These are phyloP conservation scores for Taiwanofungus camphoratus DNA, from an alignment of 1,284 basidiomycete genomes.

Conservation along the genomic window DNA sequence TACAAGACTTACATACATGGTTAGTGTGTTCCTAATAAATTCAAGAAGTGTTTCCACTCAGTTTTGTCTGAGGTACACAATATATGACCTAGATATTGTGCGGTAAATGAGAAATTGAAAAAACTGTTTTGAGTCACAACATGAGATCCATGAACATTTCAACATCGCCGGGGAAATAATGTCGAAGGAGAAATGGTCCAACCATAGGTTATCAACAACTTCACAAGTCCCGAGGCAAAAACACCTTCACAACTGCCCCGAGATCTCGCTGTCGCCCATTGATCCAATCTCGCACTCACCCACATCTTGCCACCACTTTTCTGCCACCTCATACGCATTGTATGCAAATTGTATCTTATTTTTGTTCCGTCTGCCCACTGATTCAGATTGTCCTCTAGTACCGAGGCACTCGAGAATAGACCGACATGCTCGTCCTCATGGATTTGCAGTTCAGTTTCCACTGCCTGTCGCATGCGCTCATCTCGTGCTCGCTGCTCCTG, in stretches of 20 bases:
- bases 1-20: too few relatives aligned
- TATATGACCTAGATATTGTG: too few relatives aligned
- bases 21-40: too few relatives aligned
- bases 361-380: slow-evolving; percentile 44
- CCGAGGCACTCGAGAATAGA: slow-evolving; percentile 10
- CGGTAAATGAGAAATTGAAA: too few relatives aligned
- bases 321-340: slow-evolving; percentile 41
- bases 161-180: too few relatives aligned
- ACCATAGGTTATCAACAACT: too few relatives aligned
- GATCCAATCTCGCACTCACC: slow-evolving; percentile 15
- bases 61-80: too few relatives aligned
- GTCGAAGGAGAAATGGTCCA: too few relatives aligned
- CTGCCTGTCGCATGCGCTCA: slow-evolving; percentile 41
- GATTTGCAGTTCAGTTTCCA: slow-evolving; percentile 32
- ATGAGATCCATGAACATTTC: too few relatives aligned
- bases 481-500: slow-evolving; percentile 48
- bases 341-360: slow-evolving; percentile 38
- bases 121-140: too few relatives aligned
- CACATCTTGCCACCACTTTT: slow-evolving; percentile 38
- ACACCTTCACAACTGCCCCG: slow-evolving; percentile 1
- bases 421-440: slow-evolving; percentile 15
- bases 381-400: slow-evolving; percentile 33
- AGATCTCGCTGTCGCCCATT: neutral
- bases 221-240: too few relatives aligned
- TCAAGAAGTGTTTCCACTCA: too few relatives aligned